phyloP scores from a whole-genome alignment of 2,329 filamentous ascomycete genomes.

The Hypoxylon sp. region DNA sequence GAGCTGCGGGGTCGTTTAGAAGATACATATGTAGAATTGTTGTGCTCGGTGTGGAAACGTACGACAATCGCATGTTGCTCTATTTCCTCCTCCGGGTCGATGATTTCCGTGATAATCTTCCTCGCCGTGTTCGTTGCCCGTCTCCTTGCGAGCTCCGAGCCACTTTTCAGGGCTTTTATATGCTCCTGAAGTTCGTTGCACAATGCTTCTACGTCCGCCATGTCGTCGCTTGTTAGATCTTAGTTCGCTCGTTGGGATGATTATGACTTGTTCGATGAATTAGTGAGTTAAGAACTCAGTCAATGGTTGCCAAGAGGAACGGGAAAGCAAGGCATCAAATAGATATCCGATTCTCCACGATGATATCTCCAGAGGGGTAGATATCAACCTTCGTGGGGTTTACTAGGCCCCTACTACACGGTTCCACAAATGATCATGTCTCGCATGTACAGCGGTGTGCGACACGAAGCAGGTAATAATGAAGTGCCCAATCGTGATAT shows the following conservation, averaged over 20 bases:
- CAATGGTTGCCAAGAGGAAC: not conserved
- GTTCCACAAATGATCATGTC: not conserved
- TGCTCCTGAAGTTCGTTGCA: slow-evolving; percentile 5
- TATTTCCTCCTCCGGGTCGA: slow-evolving; percentile 11
- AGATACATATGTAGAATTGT: not conserved
- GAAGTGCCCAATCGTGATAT: not conserved
- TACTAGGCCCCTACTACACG: not conserved
- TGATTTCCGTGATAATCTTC: not conserved
- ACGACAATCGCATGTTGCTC: slow-evolving; percentile 6
- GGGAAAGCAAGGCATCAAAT: not conserved
- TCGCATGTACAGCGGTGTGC: not conserved
- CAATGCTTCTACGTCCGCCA: slow-evolving; percentile 9
- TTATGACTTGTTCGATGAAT: not conserved
- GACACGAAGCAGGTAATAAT: not conserved
- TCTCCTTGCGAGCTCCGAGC: slow-evolving; percentile 3
- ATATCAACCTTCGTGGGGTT: not conserved
- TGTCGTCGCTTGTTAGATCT: not conserved
- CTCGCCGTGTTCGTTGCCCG: not conserved
- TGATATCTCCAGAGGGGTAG: not conserved
- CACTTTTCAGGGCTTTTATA: not conserved
- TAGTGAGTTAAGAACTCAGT: not conserved
- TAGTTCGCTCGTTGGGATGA: not conserved
- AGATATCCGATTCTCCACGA: not conserved
- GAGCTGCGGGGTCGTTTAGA: not conserved
- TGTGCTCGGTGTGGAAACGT: not conserved